Conservation (phyloP, 2,329 filamentous ascomycete genomes). For the Didymella keratinophila region DNA sequence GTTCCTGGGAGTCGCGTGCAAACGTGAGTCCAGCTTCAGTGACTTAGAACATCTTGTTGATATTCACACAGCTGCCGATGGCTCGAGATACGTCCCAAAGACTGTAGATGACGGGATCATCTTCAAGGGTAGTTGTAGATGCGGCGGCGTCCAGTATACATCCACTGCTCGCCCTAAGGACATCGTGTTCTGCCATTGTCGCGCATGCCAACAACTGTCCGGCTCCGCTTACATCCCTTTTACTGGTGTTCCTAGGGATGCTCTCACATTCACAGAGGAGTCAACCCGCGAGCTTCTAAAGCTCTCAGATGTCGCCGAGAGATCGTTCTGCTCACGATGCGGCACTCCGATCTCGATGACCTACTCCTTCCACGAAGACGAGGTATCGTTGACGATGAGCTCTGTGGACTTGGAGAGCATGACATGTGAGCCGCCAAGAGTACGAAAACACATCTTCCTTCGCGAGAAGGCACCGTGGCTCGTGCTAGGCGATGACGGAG, state of each 20-base stretch:
- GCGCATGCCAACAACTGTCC: slow-evolving; percentile 58
- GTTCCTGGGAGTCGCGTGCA: slow-evolving; percentile 48
- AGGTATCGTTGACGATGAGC: slow-evolving; percentile 50
- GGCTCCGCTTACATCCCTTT: slow-evolving; percentile 58
- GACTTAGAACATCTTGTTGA: too few relatives aligned
- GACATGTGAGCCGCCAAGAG: slow-evolving; percentile 40
- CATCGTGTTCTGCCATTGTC: slow-evolving; percentile 58
- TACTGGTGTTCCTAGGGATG: slow-evolving; percentile 44
- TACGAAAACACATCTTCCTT: slow-evolving; percentile 56
- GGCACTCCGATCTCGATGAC: slow-evolving; percentile 58
- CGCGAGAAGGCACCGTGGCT: slow-evolving; percentile 50
- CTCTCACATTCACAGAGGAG: slow-evolving; percentile 47
- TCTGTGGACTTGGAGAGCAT: slow-evolving; percentile 54
- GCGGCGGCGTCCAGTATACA: slow-evolving; percentile 54
- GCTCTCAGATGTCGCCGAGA: slow-evolving; percentile 53
- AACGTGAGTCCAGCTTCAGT: slow-evolving; percentile 29
- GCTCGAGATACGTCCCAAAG: slow-evolving; percentile 30
- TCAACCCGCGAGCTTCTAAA: slow-evolving; percentile 43
- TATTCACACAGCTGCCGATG: slow-evolving; percentile 33
- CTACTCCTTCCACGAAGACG: slow-evolving; percentile 46
- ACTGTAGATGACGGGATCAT: slow-evolving; percentile 22
- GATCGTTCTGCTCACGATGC: slow-evolving; percentile 57
- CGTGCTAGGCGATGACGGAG: slow-evolving; percentile 39
- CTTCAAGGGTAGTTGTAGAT: slow-evolving; percentile 56
- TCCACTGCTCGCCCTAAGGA: slow-evolving; percentile 46